Percentiles rank a stretch among this genome's conserved stretches.
These are phyloP conservation scores for Beta macrorhiza DNA, from an alignment of 179 eudicot species.

Conservation along the genomic window DNA sequence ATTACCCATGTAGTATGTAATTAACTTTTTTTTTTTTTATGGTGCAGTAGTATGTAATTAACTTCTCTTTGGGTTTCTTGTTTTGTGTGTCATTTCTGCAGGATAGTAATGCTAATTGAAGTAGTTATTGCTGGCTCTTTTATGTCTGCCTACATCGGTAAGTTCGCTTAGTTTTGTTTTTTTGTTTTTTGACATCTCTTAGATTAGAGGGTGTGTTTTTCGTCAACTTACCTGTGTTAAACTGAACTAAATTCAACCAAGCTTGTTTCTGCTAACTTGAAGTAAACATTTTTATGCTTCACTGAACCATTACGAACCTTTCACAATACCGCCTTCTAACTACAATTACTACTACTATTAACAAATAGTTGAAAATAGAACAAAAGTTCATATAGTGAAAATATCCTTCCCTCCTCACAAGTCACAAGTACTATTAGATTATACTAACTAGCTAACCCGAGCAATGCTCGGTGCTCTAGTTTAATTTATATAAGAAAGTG, in stretches of 20 bases:
- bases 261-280: not conserved
- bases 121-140: slow-evolving; percentile 81
- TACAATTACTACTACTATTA: not conserved
- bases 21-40: no score
- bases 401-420: not conserved
- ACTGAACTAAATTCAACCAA: not conserved
- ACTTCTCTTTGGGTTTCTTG: slow-evolving; percentile 14
- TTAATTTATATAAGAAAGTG: not conserved
- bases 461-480: not conserved
- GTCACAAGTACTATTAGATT: not conserved
- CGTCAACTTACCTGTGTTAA: no score
- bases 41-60: no score
- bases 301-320: not conserved
- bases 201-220: not conserved
- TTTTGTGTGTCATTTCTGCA: slow-evolving; percentile 38
- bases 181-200: not conserved
- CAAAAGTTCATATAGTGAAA: not conserved
- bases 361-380: not conserved
- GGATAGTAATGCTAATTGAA: slow-evolving; percentile 92
- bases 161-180: slow-evolving; percentile 18
- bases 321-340: not conserved
- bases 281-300: not conserved
- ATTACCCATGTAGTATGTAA: not conserved
- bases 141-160: slow-evolving; percentile 78
- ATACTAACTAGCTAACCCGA: not conserved